A percentile compares a stretch with the other conserved stretches of the same genome.
phyloP scores from a whole-genome alignment of 2,329 filamentous ascomycete species.

The Malbranchea cinnamomea region DNA sequence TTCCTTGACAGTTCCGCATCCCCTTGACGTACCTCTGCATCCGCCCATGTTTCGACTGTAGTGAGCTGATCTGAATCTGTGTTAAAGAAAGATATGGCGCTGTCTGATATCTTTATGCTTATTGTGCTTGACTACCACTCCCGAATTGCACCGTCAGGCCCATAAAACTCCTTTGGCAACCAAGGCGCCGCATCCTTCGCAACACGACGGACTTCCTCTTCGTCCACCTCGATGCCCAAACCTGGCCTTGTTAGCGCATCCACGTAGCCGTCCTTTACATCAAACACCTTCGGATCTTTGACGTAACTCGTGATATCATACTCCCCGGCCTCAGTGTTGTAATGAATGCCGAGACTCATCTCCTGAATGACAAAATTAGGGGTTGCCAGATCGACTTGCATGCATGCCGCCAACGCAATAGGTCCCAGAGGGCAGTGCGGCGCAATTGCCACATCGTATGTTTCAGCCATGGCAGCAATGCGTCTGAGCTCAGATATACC shows the following conservation, averaged over 20 bases:
- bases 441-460: slow-evolving; percentile 58
- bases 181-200: slow-evolving; percentile 47
- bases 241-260: slow-evolving; percentile 45
- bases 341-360: slow-evolving; percentile 68
- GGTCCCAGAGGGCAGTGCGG: slow-evolving; percentile 62
- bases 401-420: slow-evolving; percentile 54
- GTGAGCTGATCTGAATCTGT: no score
- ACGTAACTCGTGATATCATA: slow-evolving; percentile 53
- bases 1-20: no score
- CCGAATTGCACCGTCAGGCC: slow-evolving; percentile 49
- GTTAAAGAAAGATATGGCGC: no score
- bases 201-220: slow-evolving; percentile 48
- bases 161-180: slow-evolving; percentile 51
- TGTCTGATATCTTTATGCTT: no score
- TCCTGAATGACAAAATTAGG: slow-evolving; percentile 61
- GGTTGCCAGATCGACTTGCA: slow-evolving; percentile 48
- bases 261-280: slow-evolving; percentile 52
- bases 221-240: slow-evolving; percentile 56
- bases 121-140: slow-evolving; percentile 54
- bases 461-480: slow-evolving; percentile 56
- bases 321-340: slow-evolving; percentile 48
- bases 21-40: no score
- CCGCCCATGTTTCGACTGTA: no score
- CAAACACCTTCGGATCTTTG: slow-evolving; percentile 49
- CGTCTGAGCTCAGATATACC: slow-evolving; percentile 57